Evolutionary conservation across 768 basidiomycete species (phyloP), one percentile per base, ranked within the genome.

Genomic region (Suillus fuscotomentosus): DNA sequence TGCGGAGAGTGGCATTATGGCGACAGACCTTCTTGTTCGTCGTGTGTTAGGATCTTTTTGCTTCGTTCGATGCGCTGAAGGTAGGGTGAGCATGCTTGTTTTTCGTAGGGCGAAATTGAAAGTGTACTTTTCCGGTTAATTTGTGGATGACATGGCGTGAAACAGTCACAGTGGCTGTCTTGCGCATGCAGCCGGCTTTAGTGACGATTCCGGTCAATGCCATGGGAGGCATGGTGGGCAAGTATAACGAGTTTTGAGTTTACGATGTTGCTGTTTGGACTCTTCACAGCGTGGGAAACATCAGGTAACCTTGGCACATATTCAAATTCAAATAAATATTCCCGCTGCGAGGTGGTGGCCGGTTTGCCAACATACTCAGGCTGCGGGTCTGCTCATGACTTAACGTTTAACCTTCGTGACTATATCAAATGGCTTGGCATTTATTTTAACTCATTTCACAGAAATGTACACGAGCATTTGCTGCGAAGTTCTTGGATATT

Each of bases 111-210:
- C 11, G 61, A 24, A 27, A 15, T 22, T 5, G 53, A 60, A 31
- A 51, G 73, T 81, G 68, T 67, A 92, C 92, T 83, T 94, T 94
- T 69, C 89, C 87, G 5, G 92, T 94, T 55, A 85, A 71, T 65
- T 84, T 84, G 71, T 94, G 91, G n/a, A 85, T 76, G 45, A 90
- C 81, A 80, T 82, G 86, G 63, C 92, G 84, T 27, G 89, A 87
- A 9, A 94, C 91, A 0, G 90, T 88, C 56, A 94, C 92, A 0
- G 93, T 94, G 15, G 84, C 92, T 0, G 92, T 94, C 73, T 93
- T 94, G 62, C 87, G 81, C 92, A 94, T 94, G 68, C 82, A 85
- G 10, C 93, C 92, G 24, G 85, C 89, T 75, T 91, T 94, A 39
- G 91, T 89, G 22, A 94, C 93, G 45, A 87, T 70, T 20, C 92